These are phyloP conservation scores for Naganishia albida DNA, from an alignment of 1,284 basidiomycete genomes.

Conservation along the genomic window DNA sequence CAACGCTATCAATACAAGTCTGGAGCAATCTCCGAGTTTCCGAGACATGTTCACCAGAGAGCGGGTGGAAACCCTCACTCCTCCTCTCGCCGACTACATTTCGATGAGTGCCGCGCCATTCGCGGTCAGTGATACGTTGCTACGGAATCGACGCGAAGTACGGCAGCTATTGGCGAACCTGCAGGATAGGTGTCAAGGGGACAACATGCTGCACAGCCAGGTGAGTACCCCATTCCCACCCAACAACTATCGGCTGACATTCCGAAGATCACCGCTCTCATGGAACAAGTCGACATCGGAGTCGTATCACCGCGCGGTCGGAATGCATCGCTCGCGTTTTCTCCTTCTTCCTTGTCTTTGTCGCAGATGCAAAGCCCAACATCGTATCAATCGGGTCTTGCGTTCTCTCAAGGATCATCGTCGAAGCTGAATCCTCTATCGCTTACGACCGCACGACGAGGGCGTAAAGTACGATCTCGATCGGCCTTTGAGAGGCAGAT, in stretches of 20 bases:
- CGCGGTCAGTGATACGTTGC: conserved; percentile 36
- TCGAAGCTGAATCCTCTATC: conserved; percentile 35
- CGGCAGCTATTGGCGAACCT: conserved; percentile 39
- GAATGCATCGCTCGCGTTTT: conserved; percentile 27
- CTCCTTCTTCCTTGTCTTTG: conserved; percentile 31
- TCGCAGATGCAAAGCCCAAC: conserved; percentile 31
- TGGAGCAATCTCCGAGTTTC: conserved; percentile 2
- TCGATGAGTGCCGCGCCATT: conserved; percentile 36
- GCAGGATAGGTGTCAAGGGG: conserved; percentile 41
- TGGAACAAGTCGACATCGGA: conserved; percentile 44
- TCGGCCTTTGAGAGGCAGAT: conserved; percentile 30
- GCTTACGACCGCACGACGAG: conserved; percentile 26
- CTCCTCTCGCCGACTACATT: conserved; percentile 48
- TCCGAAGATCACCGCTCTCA: conserved; percentile 43
- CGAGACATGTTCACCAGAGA: conserved; percentile 38
- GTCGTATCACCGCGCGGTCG: conserved; percentile 32
- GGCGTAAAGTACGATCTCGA: background rate
- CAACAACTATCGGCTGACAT: background rate
- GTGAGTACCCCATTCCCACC: conserved; percentile 33
- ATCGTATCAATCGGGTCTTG: conserved; percentile 22
- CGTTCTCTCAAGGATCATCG: conserved; percentile 24
- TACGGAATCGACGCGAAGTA: conserved; percentile 29
- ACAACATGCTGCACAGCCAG: conserved; percentile 43
- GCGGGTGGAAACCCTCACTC: conserved; percentile 48
- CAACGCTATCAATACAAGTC: conserved; percentile 39